Conservation (phyloP, 306 rosid species). For the Rubus parviflorus region DNA sequence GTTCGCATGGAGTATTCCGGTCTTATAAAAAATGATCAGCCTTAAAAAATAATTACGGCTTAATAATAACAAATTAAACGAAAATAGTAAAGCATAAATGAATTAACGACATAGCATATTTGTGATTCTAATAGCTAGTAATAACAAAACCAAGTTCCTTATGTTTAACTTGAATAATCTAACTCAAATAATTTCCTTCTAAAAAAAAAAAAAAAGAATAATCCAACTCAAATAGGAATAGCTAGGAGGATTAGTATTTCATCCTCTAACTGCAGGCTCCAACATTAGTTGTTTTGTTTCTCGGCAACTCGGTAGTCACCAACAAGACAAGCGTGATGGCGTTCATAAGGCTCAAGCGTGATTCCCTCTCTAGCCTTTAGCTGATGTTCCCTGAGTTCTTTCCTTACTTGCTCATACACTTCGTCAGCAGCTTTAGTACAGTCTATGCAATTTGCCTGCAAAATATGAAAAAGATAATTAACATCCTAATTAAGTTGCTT, state of each 20-base stretch:
- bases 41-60: too few species aligned
- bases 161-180: background rate
- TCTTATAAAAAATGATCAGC: background rate
- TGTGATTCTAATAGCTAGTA: too few species aligned
- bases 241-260: too few species aligned
- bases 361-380: background rate
- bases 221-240: too few species aligned
- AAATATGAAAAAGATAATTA: background rate
- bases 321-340: background rate
- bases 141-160: too few species aligned
- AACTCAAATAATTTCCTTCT: background rate
- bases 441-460: constrained; percentile 3
- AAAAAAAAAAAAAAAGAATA: too few species aligned
- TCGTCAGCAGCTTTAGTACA: background rate
- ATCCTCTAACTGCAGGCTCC: background rate
- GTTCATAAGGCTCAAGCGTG: background rate
- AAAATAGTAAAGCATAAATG: too few species aligned
- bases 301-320: background rate
- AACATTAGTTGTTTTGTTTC: background rate
- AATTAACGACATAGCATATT: too few species aligned
- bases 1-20: too few species aligned
- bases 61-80: too few species aligned
- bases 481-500: background rate
- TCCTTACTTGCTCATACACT: background rate
- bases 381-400: background rate